These are phyloP conservation scores for Metschnikowia chrysomelidarum DNA, from an alignment of 805 yeast species.

Conservation along the genomic window DNA sequence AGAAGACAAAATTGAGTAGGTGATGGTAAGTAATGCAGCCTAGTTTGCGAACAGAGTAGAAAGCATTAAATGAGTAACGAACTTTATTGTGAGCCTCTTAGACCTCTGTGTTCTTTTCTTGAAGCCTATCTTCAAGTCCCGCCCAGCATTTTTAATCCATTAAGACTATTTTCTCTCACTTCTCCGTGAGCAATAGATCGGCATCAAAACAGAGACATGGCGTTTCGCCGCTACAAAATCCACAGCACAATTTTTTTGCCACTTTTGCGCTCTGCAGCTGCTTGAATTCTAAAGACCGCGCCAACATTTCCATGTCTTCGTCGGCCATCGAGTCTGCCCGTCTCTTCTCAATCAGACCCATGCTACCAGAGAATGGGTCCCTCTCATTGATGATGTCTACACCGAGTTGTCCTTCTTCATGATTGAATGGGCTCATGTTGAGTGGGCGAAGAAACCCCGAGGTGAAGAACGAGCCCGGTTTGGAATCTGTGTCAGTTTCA, in stretches of 20 bases:
- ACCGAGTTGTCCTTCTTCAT: conserved; percentile 16
- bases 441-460: conserved; percentile 20
- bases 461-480: conserved; percentile 12
- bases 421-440: conserved; percentile 17
- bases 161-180: no score
- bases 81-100: no score
- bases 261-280: conserved; percentile 5
- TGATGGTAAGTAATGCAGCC: no score
- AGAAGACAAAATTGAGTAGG: no score
- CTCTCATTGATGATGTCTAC: conserved; percentile 18
- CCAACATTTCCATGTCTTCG: not conserved
- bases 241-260: conserved; percentile 24
- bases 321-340: conserved; percentile 1
- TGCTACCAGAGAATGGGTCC: conserved; percentile 12
- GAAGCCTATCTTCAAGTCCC: no score
- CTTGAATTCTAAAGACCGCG: conserved; percentile 4
- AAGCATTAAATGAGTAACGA: no score
- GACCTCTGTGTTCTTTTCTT: no score
- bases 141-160: no score
- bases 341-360: conserved; percentile 5
- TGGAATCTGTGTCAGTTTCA: not conserved
- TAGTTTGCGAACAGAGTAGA: no score
- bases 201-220: conserved; percentile 44
- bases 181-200: conserved; percentile 23
- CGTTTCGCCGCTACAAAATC: conserved; percentile 38